Evolutionary conservation across 116 monocot species (phyloP).

Genomic region (Trichopus zeylanicus): DNA sequence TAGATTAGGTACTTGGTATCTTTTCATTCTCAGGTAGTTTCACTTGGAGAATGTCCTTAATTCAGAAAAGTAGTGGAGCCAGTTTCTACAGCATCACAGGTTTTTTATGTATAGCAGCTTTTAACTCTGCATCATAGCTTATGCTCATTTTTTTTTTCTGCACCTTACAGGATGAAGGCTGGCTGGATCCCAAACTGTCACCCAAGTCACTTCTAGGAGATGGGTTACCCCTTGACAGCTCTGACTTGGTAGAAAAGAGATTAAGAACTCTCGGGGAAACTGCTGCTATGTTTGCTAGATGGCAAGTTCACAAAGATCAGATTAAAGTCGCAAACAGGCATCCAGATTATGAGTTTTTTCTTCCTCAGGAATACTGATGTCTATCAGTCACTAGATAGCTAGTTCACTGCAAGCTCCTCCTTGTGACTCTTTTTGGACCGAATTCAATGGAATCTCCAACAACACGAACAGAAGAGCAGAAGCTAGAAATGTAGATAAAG

Average conservation of each 20-base stretch:
- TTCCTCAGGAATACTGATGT: neutral
- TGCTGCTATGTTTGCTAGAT: slow-evolving; percentile 20
- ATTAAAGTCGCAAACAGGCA: slow-evolving; percentile 11
- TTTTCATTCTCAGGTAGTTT: too few relatives aligned
- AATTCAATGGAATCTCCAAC: neutral
- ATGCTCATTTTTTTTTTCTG: neutral
- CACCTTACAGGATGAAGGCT: slow-evolving; percentile 25
- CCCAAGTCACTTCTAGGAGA: neutral
- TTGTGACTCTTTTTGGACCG: too few relatives aligned
- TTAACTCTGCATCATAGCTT: too few relatives aligned
- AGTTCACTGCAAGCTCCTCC: neutral
- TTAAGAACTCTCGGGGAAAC: slow-evolving; percentile 12
- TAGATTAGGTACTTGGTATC: too few relatives aligned
- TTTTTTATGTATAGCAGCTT: too few relatives aligned
- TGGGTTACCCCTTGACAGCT: neutral
- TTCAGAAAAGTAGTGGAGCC: too few relatives aligned
- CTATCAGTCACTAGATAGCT: neutral
- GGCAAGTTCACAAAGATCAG: slow-evolving; percentile 7
- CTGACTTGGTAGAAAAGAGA: slow-evolving; percentile 18
- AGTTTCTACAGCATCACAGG: too few relatives aligned
- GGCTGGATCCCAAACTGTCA: slow-evolving; percentile 11
- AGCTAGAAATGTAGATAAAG: neutral
- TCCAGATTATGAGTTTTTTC: slow-evolving; percentile 35
- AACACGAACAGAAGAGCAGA: neutral
- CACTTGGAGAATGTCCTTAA: too few relatives aligned